Percentiles rank a stretch among this genome's conserved stretches.
These are phyloP conservation scores for Phaseolus coccineus DNA, from an alignment of 331 rosid species.

Conservation along the genomic window DNA sequence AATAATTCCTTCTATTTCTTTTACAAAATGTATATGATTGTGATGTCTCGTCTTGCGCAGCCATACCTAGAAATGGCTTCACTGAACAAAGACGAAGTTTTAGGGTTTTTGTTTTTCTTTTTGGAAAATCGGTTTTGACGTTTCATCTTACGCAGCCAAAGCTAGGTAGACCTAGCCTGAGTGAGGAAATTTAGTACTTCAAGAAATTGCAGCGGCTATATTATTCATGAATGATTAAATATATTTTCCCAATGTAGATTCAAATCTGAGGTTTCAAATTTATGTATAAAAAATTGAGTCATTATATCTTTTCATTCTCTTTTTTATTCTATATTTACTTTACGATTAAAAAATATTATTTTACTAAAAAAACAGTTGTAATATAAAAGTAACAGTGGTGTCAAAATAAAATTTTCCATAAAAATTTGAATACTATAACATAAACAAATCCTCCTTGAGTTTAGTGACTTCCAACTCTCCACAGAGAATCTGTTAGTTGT, in stretches of 20 bases:
- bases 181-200: slow-evolving; percentile 34
- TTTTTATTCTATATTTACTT: too few relatives aligned
- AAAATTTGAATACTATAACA: slow-evolving; percentile 5
- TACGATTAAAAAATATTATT: too few relatives aligned
- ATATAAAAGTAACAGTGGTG: too few relatives aligned
- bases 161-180: slow-evolving; percentile 31
- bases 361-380: too few relatives aligned
- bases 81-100: slow-evolving; percentile 29
- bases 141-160: slow-evolving; percentile 51
- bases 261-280: slow-evolving; percentile 46
- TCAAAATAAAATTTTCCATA: too few relatives aligned
- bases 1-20: not conserved
- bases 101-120: not conserved
- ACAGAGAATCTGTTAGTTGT: slow-evolving; percentile 29
- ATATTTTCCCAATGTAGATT: slow-evolving; percentile 41
- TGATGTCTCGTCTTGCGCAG: slow-evolving; percentile 55
- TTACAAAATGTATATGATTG: slow-evolving; percentile 41
- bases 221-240: slow-evolving; percentile 45
- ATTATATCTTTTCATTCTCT: too few relatives aligned
- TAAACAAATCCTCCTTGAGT: slow-evolving; percentile 53
- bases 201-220: slow-evolving; percentile 42
- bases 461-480: slow-evolving; percentile 66
- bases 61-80: slow-evolving; percentile 32
- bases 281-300: slow-evolving; percentile 19
- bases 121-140: slow-evolving; percentile 48